Percentiles rank a stretch among this genome's conserved stretches.
Conservation (phyloP, 1,284 basidiomycete species). For the Uromyces viciae-fabae region DNA sequence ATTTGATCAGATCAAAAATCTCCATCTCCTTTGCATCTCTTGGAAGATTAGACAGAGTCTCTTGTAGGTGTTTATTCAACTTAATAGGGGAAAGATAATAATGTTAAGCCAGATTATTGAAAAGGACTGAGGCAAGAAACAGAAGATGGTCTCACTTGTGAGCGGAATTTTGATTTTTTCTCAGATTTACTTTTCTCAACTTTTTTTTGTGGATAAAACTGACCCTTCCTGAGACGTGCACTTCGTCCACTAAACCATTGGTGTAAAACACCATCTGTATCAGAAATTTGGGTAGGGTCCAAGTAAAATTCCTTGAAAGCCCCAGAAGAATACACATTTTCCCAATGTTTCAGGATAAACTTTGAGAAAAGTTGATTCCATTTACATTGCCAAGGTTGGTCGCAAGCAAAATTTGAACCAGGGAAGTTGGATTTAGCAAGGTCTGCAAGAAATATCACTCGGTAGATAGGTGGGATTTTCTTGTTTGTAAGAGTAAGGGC, state of each 20-base stretch:
- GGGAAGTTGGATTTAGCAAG: neutral
- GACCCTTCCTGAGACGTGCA: neutral
- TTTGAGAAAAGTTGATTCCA: neutral
- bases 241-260: neutral
- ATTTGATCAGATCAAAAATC: neutral
- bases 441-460: neutral
- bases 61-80: neutral
- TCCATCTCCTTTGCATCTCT: neutral
- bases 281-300: neutral
- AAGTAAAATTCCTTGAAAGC: slow-evolving; percentile 4
- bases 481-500: neutral
- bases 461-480: neutral
- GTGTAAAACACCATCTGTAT: neutral
- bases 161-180: neutral
- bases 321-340: neutral
- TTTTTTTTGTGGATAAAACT: neutral
- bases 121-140: no score
- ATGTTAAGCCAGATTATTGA: no score
- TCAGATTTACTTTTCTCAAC: neutral
- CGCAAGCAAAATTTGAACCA: neutral
- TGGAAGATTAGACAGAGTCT: neutral
- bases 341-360: slow-evolving; percentile 16
- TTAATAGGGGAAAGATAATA: no score
- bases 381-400: neutral
- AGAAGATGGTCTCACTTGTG: neutral